These are phyloP conservation scores for Rhodotorula taiwanensis DNA, from an alignment of 768 basidiomycete genomes.

Conservation along the genomic window DNA sequence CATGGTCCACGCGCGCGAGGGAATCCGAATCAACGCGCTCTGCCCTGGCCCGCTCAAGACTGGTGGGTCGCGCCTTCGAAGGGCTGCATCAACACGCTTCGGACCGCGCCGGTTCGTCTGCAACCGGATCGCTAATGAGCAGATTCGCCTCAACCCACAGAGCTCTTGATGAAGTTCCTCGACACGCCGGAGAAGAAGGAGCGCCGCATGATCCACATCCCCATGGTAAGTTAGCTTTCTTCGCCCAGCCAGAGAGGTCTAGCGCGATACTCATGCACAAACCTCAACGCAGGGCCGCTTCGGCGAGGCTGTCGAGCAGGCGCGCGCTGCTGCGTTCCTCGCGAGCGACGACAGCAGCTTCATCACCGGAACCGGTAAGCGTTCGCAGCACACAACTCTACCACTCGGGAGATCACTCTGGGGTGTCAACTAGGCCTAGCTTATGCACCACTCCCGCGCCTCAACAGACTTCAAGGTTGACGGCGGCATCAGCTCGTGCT, in stretches of 20 bases:
- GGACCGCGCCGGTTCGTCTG: slow-evolving; percentile 68
- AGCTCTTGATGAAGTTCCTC: slow-evolving; percentile 96
- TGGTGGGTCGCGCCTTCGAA: slow-evolving; percentile 2
- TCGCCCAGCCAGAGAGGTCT: too few species aligned
- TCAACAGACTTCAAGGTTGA: slow-evolving; percentile 83
- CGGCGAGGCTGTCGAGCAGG: slow-evolving; percentile 91
- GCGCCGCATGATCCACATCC: slow-evolving; percentile 49
- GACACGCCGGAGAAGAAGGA: slow-evolving; percentile 92
- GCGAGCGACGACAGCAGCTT: slow-evolving; percentile 95
- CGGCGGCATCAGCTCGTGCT: slow-evolving; percentile 84
- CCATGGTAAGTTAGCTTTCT: too few species aligned
- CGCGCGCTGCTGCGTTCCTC: slow-evolving; percentile 84
- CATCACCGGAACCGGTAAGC: slow-evolving; percentile 62
- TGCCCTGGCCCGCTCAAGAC: slow-evolving; percentile 66
- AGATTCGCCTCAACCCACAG: too few species aligned
- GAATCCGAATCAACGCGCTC: slow-evolving; percentile 88
- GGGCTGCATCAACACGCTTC: too few species aligned
- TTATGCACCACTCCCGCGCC: slow-evolving; percentile 17
- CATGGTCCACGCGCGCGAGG: slow-evolving; percentile 95
- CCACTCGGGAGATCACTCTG: too few species aligned
- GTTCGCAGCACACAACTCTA: too few species aligned
- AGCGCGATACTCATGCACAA: too few species aligned
- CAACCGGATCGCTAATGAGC: too few species aligned
- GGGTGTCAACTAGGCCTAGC: too few species aligned
- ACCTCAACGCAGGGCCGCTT: slow-evolving; percentile 99